Conservation (phyloP, 768 basidiomycete species). For the Leccinum subtestaceum region DNA sequence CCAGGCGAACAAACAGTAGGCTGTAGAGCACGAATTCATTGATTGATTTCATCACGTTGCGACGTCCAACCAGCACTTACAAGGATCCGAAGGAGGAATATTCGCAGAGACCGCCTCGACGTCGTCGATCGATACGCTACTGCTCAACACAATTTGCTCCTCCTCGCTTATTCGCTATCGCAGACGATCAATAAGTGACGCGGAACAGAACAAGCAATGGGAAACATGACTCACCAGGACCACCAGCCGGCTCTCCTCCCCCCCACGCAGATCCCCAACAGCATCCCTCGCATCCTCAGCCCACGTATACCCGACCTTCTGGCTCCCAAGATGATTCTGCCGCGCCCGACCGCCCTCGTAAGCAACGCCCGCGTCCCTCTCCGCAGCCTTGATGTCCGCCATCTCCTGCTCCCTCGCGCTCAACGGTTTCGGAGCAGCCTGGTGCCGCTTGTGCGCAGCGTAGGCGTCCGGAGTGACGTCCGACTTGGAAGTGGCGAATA, state of each 20-base stretch:
- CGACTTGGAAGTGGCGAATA: slow-evolving; percentile 75
- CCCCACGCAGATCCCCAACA: slow-evolving; percentile 53
- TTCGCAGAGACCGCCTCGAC: slow-evolving; percentile 44
- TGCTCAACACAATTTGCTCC: slow-evolving; percentile 56
- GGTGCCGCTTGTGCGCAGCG: slow-evolving; percentile 65
- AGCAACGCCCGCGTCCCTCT: slow-evolving; percentile 51
- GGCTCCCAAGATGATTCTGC: slow-evolving; percentile 54
- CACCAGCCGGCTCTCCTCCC: slow-evolving; percentile 51
- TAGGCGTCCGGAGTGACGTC: slow-evolving; percentile 72
- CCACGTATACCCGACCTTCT: slow-evolving; percentile 65
- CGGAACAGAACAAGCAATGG: not conserved
- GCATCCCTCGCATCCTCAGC: slow-evolving; percentile 59
- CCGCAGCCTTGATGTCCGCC: slow-evolving; percentile 71
- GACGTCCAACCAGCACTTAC: slow-evolving; percentile 26
- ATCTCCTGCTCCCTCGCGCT: slow-evolving; percentile 82
- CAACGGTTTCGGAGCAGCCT: slow-evolving; percentile 76
- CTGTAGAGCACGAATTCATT: slow-evolving; percentile 21
- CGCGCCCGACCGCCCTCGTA: slow-evolving; percentile 61
- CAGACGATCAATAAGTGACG: not conserved
- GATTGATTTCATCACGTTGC: not conserved
- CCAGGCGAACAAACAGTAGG: slow-evolving; percentile 70
- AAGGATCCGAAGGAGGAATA: slow-evolving; percentile 59
- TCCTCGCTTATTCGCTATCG: slow-evolving; percentile 64
- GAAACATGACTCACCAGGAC: slow-evolving; percentile 50
- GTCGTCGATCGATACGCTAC: slow-evolving; percentile 37